Conservation (phyloP, 305 asterid species). For the Solanum hybrid region DNA sequence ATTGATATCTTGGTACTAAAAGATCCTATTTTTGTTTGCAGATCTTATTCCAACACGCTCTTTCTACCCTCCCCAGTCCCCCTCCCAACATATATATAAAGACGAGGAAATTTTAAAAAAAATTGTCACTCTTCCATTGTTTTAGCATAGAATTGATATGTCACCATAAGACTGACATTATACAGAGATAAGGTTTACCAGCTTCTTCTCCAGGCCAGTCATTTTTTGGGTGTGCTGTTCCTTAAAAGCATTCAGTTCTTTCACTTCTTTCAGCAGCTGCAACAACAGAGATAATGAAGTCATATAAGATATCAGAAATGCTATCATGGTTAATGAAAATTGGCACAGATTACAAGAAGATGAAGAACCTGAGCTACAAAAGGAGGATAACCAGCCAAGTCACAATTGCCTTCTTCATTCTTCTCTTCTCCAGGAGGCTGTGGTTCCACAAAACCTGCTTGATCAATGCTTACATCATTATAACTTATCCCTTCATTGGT, state of each 20-base stretch:
- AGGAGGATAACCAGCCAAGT: constrained; percentile 28
- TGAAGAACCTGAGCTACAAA: constrained; percentile 38
- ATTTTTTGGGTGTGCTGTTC: constrained; percentile 39
- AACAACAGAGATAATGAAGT: constrained; percentile 11
- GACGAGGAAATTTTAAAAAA: background rate
- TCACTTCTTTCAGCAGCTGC: constrained; percentile 49
- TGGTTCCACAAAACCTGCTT: constrained; percentile 19
- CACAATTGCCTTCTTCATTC: constrained; percentile 20
- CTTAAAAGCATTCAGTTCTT: constrained; percentile 44
- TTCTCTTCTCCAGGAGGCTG: constrained; percentile 17
- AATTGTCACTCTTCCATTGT: background rate
- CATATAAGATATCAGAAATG: background rate
- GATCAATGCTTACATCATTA: constrained; percentile 18
- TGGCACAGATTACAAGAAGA: background rate
- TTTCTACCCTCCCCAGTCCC: background rate
- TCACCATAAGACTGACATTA: background rate
- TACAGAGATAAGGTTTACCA: constrained; percentile 34
- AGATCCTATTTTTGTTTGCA: background rate
- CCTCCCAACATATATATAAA: background rate
- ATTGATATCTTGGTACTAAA: background rate
- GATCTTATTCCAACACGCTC: background rate
- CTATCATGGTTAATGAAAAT: background rate
- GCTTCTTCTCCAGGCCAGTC: constrained; percentile 38
- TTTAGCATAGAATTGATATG: background rate
- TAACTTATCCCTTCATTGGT: constrained; percentile 19